These are phyloP conservation scores for Atkinsonella texensis DNA, from an alignment of 2,329 filamentous ascomycete genomes.

Conservation along the genomic window DNA sequence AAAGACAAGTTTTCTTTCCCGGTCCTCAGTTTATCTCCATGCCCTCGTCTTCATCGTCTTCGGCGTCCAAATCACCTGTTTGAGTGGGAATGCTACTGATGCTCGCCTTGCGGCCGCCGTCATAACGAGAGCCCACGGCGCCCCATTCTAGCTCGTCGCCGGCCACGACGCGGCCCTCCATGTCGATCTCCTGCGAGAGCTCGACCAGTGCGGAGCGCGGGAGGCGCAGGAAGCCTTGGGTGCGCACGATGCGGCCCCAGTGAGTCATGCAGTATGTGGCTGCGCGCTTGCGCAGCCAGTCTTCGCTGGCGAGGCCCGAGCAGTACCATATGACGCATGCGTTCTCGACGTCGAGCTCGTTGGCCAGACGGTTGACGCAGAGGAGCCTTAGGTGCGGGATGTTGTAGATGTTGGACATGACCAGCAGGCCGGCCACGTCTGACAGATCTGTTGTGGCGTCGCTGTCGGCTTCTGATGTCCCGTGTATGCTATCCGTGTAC, in stretches of 20 bases:
- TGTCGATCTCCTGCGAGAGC: constrained; percentile 84
- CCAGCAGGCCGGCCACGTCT: constrained; percentile 85
- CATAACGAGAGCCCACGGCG: constrained; percentile 34
- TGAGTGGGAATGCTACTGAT: constrained; percentile 47
- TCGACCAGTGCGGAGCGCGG: constrained; percentile 74
- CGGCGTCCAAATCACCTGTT: constrained; percentile 35
- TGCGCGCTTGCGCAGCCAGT: constrained; percentile 83
- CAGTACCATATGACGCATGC: constrained; percentile 96
- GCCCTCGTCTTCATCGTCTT: constrained; percentile 48
- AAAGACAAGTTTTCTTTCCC: background rate
- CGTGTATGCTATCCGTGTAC: constrained; percentile 83
- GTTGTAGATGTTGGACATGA: constrained; percentile 97
- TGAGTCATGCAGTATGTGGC: constrained; percentile 83
- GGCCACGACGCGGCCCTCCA: constrained; percentile 79
- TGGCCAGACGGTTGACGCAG: constrained; percentile 79
- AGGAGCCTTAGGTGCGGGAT: constrained; percentile 85
- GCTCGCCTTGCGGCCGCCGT: constrained; percentile 42
- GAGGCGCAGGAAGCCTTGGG: constrained; percentile 71
- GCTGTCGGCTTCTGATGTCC: constrained; percentile 37
- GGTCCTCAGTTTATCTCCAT: constrained; percentile 41
- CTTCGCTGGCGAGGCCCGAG: constrained; percentile 77
- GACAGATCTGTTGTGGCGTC: constrained; percentile 66
- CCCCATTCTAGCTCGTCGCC: constrained; percentile 66
- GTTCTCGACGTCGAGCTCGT: constrained; percentile 87
- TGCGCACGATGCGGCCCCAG: constrained; percentile 90